Evolutionary conservation across 1,284 basidiomycete genomes (phyloP), one percentile per base, ranked within the genome.

Genomic region (Tylopilus sp.): DNA sequence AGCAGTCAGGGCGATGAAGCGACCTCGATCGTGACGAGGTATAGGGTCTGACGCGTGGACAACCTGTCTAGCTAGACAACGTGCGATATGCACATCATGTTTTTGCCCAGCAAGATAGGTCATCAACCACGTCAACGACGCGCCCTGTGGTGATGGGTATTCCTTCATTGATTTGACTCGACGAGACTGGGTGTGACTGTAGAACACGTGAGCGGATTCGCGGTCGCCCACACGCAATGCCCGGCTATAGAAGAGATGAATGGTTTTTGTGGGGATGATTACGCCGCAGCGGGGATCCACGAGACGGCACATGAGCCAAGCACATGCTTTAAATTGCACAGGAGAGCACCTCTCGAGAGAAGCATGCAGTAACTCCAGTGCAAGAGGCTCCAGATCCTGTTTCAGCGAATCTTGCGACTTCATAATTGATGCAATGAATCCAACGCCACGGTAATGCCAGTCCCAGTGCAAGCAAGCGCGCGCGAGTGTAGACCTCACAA

Each of bases 51-150:
- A 57, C 12, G 65, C 52, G 6, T 75, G 65, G 6, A 75, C 71
- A 2, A 78, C 71, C 43, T 84, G 76, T 28, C 66, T 61, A 6
- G 74, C 77, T 29, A 86, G 67, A 30, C 59, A 55, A 35, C 77
- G 72, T 31, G 69, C 68, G 3, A 71, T 61, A 48, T 74, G 67
- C 13, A 61, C 59, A 45, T 74, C 71, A 29, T 70, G 70, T 52
- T 71, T 72, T 19, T 56, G 57, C 25, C 52, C 51, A 1, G 66
- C 59, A 16, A 84, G 66, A 58, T 76, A 63, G 3, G 61, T 48
- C 66, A 85, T 71, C 21, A 86, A 61, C 77, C 77, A 83, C 12
- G 70, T 59, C 31, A 82, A 55, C 0, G 73, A 55, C 13, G 54
- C 44, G 21, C 73, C 74, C 34, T 64, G 65, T 4, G 84, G 85